Percentiles rank a stretch among this genome's conserved stretches.
These are phyloP conservation scores for Saccharomyces jurei DNA, from an alignment of 805 yeast species.

Conservation along the genomic window DNA sequence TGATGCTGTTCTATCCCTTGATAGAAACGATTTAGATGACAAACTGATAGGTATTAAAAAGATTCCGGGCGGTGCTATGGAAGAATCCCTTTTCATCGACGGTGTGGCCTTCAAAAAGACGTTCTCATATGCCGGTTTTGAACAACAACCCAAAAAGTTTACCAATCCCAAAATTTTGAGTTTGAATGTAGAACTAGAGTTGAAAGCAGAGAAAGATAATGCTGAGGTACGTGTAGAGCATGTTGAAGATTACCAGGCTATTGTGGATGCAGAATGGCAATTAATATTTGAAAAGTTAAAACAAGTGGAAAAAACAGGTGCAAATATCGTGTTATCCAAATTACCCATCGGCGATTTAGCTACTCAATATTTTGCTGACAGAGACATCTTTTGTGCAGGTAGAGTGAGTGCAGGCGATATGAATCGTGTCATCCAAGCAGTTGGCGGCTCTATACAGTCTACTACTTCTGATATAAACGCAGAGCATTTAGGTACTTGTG, in stretches of 20 bases:
- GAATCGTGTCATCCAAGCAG: slow-evolving; percentile 87
- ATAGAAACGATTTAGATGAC: slow-evolving; percentile 79
- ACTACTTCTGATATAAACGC: slow-evolving; percentile 62
- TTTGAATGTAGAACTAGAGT: slow-evolving; percentile 87
- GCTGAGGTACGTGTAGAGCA: slow-evolving; percentile 96
- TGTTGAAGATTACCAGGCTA: slow-evolving; percentile 87
- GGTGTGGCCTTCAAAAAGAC: slow-evolving; percentile 98
- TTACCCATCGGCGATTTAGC: slow-evolving; percentile 97
- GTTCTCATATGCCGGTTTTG: slow-evolving; percentile 96
- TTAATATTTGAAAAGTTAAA: slow-evolving; percentile 81
- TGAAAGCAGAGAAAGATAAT: slow-evolving; percentile 96
- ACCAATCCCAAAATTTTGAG: slow-evolving; percentile 71
- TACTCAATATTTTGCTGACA: slow-evolving; percentile 96
- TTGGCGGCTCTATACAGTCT: slow-evolving; percentile 84
- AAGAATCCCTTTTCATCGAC: slow-evolving; percentile 77
- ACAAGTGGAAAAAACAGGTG: slow-evolving; percentile 76
- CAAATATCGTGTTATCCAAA: slow-evolving; percentile 85
- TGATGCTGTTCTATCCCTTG: slow-evolving; percentile 84
- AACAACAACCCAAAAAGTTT: slow-evolving; percentile 91
- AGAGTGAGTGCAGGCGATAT: slow-evolving; percentile 83
- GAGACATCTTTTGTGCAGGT: slow-evolving; percentile 95
- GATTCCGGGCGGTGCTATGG: slow-evolving; percentile 93
- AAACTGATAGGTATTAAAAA: slow-evolving; percentile 88
- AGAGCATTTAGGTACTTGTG: slow-evolving; percentile 79
- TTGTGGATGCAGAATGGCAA: slow-evolving; percentile 99